Conservation (phyloP, 345 rosid genomes). For the Linum usitatissimum region DNA sequence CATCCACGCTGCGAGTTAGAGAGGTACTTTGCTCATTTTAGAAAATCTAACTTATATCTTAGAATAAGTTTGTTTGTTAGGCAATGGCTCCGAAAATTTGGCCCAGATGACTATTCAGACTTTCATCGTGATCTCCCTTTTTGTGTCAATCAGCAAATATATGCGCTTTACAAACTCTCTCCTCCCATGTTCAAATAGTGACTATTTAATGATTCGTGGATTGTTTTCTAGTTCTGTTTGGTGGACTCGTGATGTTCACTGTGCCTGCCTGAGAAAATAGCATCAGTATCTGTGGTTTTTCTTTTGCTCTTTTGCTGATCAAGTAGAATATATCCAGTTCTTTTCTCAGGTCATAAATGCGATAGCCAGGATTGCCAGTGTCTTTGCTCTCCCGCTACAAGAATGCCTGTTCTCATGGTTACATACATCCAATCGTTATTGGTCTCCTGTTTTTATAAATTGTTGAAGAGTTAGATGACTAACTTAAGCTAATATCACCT, state of each 20-base stretch:
- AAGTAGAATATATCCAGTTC: background rate
- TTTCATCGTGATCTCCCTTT: background rate
- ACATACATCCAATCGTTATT: too few relatives aligned
- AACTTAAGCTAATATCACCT: too few relatives aligned
- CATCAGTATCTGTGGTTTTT: background rate
- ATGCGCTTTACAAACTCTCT: background rate
- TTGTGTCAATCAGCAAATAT: background rate
- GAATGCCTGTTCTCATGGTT: too few relatives aligned
- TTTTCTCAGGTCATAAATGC: background rate
- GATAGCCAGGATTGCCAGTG: background rate
- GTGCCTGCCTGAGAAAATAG: background rate
- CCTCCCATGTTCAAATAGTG: background rate
- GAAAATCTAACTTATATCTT: background rate
- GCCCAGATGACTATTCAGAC: background rate
- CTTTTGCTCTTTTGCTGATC: background rate
- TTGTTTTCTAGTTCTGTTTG: background rate
- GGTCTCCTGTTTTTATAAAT: background rate
- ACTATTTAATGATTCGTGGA: background rate
- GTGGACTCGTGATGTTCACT: background rate
- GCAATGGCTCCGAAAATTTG: too few relatives aligned
- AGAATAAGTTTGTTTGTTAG: background rate
- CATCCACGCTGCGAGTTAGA: constrained; percentile 27
- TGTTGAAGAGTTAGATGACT: too few relatives aligned
- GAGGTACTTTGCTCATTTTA: constrained; percentile 29
- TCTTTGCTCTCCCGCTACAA: too few relatives aligned